Evolutionary conservation across 768 basidiomycete genomes (phyloP).

Genomic region (Boletus pseudopeckii): DNA sequence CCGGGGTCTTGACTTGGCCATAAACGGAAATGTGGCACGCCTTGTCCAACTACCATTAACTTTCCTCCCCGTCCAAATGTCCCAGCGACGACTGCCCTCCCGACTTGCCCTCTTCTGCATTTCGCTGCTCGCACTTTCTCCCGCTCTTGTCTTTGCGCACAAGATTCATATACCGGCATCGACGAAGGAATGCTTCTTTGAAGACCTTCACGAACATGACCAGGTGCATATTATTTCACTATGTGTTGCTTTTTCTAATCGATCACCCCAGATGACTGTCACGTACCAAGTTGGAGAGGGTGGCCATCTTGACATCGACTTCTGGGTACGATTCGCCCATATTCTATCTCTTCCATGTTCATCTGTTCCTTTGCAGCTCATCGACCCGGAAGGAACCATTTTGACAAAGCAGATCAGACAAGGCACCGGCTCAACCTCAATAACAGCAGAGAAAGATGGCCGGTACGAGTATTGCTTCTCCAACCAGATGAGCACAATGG

Average conservation of each 20-base stretch:
- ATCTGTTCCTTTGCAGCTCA: constrained; percentile 50
- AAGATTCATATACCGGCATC: constrained; percentile 73
- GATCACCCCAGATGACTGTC: constrained; percentile 81
- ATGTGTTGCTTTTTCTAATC: neutral
- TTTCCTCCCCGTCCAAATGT: constrained; percentile 28
- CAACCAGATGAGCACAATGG: constrained; percentile 96
- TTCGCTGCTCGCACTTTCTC: constrained; percentile 33
- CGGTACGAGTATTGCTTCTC: constrained; percentile 96
- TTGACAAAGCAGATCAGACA: constrained; percentile 81
- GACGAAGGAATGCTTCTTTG: constrained; percentile 93
- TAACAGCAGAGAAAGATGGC: constrained; percentile 86
- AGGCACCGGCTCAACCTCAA: constrained; percentile 83
- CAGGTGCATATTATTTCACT: constrained; percentile 48
- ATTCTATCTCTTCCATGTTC: neutral
- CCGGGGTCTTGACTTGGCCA: constrained; percentile 21
- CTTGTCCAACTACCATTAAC: neutral
- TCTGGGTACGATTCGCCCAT: constrained; percentile 61
- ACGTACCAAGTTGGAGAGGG: constrained; percentile 99
- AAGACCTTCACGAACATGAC: constrained; percentile 88
- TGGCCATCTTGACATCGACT: constrained; percentile 96
- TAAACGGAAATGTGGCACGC: constrained; percentile 7
- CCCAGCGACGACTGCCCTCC: constrained; percentile 31
- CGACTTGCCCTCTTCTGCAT: constrained; percentile 42
- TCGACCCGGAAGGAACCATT: constrained; percentile 65
- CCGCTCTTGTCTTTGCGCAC: constrained; percentile 50